Evolutionary conservation across 176 grass and related monocot species (phyloP), one percentile per base, ranked within the genome.

Genomic region (Tillandsia leiboldiana): DNA sequence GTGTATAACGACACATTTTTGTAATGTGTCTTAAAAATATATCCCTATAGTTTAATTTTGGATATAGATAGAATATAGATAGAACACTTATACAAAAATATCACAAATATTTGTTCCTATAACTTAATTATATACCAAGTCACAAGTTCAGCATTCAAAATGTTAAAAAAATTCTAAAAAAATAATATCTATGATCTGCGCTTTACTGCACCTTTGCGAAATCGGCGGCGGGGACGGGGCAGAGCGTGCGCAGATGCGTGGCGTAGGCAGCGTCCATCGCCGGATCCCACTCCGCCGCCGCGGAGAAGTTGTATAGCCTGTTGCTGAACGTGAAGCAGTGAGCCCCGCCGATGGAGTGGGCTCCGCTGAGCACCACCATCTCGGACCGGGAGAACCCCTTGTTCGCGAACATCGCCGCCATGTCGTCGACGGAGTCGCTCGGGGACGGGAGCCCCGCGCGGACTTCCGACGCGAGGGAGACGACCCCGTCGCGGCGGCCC

Each of bases 321-420:
- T 87, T 79, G 72, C 63, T 27, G 82, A 89, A 82, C 66, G 71
- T 72, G 63, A 75, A 69, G 72, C 87, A 89, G 68, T 89, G 87
- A 2, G 82, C 87, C 54, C 78, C 72, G 22, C 87, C 87, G 72
- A 89, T 82, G 82, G 87, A 89, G 79, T 89, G 82, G 26, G 78
- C 86, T 8, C 86, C 86, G 27, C 78, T 75, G 2, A 89, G 86
- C 29, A 78, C 26, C 24, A 89, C 79, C 1, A 85, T 70, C 64
- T 89, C 87, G 75, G 77, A 63, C 67, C 75, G 82, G 12, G 82
- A 70, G 33, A 89, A 65, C 0, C 75, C 79, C 1, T 69, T 66
- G 54, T 58, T 10, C 2, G 1, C 8, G 79, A 89, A 89, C 2
- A 82, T 54, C 48, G 77, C 63, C 0, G 79, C 58, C 2, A 89